A percentile compares a stretch with the other conserved stretches of the same genome.
Evolutionary conservation across 2,329 filamentous ascomycete genomes (phyloP).

Genomic region (Nigrospora osmanthi): DNA sequence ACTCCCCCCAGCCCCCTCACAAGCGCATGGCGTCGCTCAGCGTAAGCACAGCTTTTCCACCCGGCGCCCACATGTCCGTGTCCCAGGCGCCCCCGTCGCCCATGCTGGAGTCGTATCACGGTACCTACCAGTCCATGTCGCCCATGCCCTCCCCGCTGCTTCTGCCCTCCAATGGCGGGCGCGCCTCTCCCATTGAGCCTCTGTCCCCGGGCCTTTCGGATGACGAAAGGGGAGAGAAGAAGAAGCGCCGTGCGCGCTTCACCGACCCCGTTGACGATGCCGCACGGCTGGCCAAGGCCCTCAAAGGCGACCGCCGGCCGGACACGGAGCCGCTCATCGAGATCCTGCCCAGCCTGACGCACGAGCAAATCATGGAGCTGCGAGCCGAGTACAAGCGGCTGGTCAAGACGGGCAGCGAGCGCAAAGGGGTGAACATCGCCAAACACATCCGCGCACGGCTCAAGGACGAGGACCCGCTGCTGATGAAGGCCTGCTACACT

Average conservation of each 20-base stretch:
- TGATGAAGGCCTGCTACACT: conserved; percentile 88
- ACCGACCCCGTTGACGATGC: conserved; percentile 81
- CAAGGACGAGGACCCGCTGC: conserved; percentile 64
- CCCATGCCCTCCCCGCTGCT: conserved; percentile 84
- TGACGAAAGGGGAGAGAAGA: conserved; percentile 34
- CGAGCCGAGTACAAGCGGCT: conserved; percentile 86
- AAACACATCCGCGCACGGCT: conserved; percentile 75
- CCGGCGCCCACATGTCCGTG: conserved; percentile 31
- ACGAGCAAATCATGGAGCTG: conserved; percentile 81
- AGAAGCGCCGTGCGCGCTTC: conserved; percentile 61
- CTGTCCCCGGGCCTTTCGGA: conserved; percentile 46
- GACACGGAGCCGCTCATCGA: conserved; percentile 69
- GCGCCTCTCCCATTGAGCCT: conserved; percentile 32
- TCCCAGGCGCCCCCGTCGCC: conserved; percentile 67
- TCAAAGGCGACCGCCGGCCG: conserved; percentile 56
- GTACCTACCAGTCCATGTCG: conserved; percentile 89
- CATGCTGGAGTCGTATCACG: conserved; percentile 83
- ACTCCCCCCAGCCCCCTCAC: conserved; percentile 40
- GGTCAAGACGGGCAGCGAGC: conserved; percentile 67
- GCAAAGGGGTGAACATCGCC: conserved; percentile 74
- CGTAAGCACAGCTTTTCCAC: conserved; percentile 38
- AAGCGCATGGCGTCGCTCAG: conserved; percentile 44
- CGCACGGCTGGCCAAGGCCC: conserved; percentile 63
- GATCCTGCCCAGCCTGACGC: conserved; percentile 74
- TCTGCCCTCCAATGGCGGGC: conserved; percentile 43